phyloP scores from a whole-genome alignment of 495 filamentous ascomycete genomes.

The Penicillium silybi region DNA sequence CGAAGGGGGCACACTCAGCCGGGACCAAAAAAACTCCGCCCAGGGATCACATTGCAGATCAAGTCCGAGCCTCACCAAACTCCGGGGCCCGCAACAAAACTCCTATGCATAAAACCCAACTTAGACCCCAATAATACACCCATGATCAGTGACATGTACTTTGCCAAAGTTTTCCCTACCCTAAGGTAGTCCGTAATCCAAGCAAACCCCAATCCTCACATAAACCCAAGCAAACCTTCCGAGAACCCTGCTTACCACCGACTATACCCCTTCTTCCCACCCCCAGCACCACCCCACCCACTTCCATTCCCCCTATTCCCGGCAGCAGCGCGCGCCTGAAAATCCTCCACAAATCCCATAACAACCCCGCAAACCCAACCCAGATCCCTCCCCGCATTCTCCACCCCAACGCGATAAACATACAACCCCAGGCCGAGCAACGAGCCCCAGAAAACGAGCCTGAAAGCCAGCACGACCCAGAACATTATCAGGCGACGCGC shows the following conservation, averaged over 20 bases:
- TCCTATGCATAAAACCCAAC: neutral
- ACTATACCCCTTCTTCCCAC: neutral
- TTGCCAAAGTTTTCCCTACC: neutral
- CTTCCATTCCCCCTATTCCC: constrained; percentile 1
- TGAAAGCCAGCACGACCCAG: constrained; percentile 61
- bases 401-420: constrained; percentile 61
- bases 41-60: neutral
- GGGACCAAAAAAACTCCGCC: neutral
- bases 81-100: neutral
- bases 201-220: neutral
- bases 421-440: constrained; percentile 48
- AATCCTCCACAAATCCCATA: constrained; percentile 56
- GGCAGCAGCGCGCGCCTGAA: constrained; percentile 26
- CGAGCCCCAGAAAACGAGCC: constrained; percentile 55
- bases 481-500: constrained; percentile 65
- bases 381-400: constrained; percentile 54
- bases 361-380: constrained; percentile 52
- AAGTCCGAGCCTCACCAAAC: neutral
- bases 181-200: neutral
- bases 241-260: neutral
- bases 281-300: neutral
- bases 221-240: neutral
- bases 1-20: neutral
- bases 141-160: constrained; percentile 12
- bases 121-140: constrained; percentile 6